Conservation (phyloP, 371 early-diverging fungal species). For the Mortierella sp. region DNA sequence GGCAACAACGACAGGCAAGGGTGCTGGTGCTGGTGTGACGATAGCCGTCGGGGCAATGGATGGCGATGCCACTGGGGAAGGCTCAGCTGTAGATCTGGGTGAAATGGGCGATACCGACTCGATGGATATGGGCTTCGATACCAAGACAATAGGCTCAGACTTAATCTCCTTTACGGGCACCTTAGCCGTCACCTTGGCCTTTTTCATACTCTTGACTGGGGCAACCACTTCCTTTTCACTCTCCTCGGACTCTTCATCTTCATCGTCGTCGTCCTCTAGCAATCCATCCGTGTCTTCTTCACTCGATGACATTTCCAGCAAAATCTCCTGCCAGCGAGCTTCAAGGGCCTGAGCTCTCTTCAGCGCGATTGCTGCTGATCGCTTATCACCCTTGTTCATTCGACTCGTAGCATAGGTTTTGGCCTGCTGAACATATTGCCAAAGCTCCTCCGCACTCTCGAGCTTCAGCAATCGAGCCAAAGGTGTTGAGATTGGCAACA, state of each 20-base stretch:
- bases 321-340: conserved; percentile 45
- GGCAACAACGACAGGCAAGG: neutral
- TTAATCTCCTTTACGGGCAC: neutral
- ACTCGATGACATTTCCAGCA: conserved; percentile 49
- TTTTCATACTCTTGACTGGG: conserved; percentile 15
- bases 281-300: conserved; percentile 37
- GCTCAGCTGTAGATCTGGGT: neutral
- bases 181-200: neutral
- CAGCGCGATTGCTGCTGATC: conserved; percentile 47
- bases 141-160: neutral
- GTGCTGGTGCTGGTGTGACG: neutral
- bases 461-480: conserved; percentile 38
- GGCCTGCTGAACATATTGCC: conserved; percentile 50
- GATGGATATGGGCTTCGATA: neutral
- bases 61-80: conserved; percentile 3
- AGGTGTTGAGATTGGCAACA: conserved; percentile 50
- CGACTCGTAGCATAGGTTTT: conserved; percentile 46
- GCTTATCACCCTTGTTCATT: conserved; percentile 54
- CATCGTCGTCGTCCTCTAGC: conserved; percentile 39
- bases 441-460: conserved; percentile 42
- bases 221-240: conserved; percentile 6
- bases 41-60: neutral
- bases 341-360: conserved; percentile 49
- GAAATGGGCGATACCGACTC: neutral
- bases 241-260: conserved; percentile 24